A percentile compares a stretch with the other conserved stretches of the same genome.
These are phyloP conservation scores for Articulospora tetracladia DNA, from an alignment of 495 filamentous ascomycete genomes.

Conservation along the genomic window DNA sequence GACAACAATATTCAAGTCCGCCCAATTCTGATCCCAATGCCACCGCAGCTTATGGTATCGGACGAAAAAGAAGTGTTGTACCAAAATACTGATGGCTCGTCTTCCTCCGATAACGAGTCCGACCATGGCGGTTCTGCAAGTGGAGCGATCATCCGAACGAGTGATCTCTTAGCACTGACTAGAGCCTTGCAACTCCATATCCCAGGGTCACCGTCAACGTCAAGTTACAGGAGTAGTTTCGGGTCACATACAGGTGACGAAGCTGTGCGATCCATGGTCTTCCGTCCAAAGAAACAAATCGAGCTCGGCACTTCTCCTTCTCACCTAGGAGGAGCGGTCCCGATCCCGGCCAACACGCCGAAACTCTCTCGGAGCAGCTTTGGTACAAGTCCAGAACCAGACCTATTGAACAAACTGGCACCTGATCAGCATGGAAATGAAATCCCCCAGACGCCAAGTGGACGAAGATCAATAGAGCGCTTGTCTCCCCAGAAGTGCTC, in stretches of 20 bases:
- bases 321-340: slow-evolving; percentile 4
- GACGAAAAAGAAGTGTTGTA: slow-evolving; percentile 10
- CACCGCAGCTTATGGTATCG: slow-evolving; percentile 4
- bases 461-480: slow-evolving; percentile 63
- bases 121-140: slow-evolving; percentile 1
- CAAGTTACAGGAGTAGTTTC: slow-evolving; percentile 14
- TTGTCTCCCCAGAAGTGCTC: slow-evolving; percentile 65
- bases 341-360: slow-evolving; percentile 8
- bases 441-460: slow-evolving; percentile 66
- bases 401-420: slow-evolving; percentile 25
- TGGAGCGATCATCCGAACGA: slow-evolving; percentile 16
- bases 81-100: slow-evolving; percentile 13
- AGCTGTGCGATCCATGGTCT: slow-evolving; percentile 10
- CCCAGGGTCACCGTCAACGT: background rate
- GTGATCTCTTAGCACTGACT: slow-evolving; percentile 12
- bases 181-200: slow-evolving; percentile 9
- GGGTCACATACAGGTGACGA: slow-evolving; percentile 12
- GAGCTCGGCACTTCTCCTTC: slow-evolving; percentile 9
- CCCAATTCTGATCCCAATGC: background rate
- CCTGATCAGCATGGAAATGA: slow-evolving; percentile 52
- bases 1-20: background rate
- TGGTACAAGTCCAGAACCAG: slow-evolving; percentile 15
- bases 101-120: slow-evolving; percentile 18
- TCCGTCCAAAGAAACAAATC: slow-evolving; percentile 9
- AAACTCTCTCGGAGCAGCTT: background rate